Evolutionary conservation across 805 yeast genomes (phyloP).

Genomic region (Cyberlindnera euphorbiiphila): DNA sequence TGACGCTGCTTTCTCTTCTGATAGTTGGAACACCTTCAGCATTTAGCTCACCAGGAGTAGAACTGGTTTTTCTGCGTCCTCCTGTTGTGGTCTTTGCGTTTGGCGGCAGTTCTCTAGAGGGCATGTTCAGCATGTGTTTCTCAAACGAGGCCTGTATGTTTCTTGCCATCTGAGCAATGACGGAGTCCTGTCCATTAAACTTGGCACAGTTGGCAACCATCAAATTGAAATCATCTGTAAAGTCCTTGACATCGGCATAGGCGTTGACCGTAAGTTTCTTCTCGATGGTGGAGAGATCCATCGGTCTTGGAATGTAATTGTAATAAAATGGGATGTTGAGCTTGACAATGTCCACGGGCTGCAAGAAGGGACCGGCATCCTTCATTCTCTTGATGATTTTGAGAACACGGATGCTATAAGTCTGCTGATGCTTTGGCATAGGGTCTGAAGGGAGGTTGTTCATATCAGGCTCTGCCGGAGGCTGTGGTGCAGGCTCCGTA

Average conservation of each 20-base stretch:
- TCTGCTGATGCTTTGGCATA: constrained; percentile 77
- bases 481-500: constrained; percentile 66
- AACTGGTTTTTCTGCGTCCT: constrained; percentile 22
- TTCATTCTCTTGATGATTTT: constrained; percentile 86
- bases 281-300: constrained; percentile 93
- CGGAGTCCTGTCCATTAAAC: constrained; percentile 82
- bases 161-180: constrained; percentile 87
- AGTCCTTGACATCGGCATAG: constrained; percentile 64
- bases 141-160: constrained; percentile 89
- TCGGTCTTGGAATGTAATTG: constrained; percentile 78
- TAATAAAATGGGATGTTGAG: constrained; percentile 88
- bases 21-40: constrained; percentile 55
- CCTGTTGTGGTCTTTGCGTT: constrained; percentile 17
- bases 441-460: constrained; percentile 62
- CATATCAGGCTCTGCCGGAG: constrained; percentile 72
- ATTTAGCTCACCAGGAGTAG: constrained; percentile 31
- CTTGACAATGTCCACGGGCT: constrained; percentile 86
- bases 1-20: constrained; percentile 66
- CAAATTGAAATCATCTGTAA: constrained; percentile 73
- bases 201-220: constrained; percentile 79
- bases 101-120: constrained; percentile 50
- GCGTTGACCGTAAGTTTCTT: constrained; percentile 66
- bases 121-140: constrained; percentile 89
- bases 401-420: constrained; percentile 71
- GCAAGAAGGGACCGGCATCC: constrained; percentile 86